Conservation (phyloP, 2,329 filamentous ascomycete genomes). For the Iodosphaeria phyllophila region DNA sequence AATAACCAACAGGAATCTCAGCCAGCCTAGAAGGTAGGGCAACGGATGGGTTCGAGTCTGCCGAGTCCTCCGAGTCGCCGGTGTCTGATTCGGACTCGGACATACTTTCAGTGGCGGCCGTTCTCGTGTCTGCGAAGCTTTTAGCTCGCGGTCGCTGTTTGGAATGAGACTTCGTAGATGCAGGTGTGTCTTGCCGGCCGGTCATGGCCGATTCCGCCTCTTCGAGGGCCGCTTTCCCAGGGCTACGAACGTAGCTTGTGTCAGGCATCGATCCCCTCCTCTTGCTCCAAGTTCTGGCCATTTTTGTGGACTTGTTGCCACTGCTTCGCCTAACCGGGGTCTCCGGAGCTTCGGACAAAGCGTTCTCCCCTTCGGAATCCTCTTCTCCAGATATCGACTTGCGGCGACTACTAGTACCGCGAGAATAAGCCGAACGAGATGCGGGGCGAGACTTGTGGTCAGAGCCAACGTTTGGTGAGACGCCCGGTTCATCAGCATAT, state of each 20-base stretch:
- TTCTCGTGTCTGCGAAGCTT: conserved; percentile 9
- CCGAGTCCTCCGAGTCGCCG: conserved; percentile 16
- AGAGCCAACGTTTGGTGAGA: no score
- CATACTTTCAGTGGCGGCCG: conserved; percentile 12
- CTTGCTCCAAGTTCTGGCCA: conserved; percentile 8
- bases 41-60: conserved; percentile 17
- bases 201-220: no score
- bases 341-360: conserved; percentile 13
- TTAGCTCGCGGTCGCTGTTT: no score
- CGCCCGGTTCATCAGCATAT: conserved; percentile 3
- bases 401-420: conserved; percentile 6
- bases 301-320: conserved; percentile 8
- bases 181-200: no score
- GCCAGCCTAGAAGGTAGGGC: conserved; percentile 30
- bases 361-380: conserved; percentile 17
- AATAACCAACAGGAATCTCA: conserved; percentile 44
- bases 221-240: no score
- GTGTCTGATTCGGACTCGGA: conserved; percentile 15
- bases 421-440: conserved; percentile 11
- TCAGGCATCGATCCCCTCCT: conserved; percentile 2
- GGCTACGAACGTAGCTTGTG: no score
- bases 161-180: no score
- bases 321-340: conserved; percentile 20
- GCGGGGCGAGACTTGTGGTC: no score
- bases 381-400: conserved; percentile 13